These are phyloP conservation scores for Solanum commersonii DNA, from an alignment of 257 asterid genomes.

Conservation along the genomic window DNA sequence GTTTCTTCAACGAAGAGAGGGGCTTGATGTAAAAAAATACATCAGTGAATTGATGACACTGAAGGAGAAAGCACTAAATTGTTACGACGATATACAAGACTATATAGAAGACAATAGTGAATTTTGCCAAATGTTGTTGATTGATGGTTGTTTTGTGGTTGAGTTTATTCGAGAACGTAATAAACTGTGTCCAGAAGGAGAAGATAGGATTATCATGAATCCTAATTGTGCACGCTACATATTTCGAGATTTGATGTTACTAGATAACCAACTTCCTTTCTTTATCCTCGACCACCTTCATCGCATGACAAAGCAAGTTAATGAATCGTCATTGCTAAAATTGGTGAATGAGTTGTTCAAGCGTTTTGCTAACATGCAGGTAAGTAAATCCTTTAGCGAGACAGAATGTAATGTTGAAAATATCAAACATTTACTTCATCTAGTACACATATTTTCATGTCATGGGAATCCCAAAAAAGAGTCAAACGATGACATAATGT, in stretches of 20 bases:
- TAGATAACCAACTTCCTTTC: slow-evolving; percentile 8
- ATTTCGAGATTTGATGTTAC: neutral
- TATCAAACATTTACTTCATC: slow-evolving; percentile 4
- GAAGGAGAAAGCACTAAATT: neutral
- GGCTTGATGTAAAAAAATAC: neutral
- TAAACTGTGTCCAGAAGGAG: neutral
- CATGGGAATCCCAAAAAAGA: neutral
- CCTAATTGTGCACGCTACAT: neutral
- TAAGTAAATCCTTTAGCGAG: too few species aligned
- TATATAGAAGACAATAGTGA: too few species aligned
- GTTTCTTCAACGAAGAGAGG: neutral
- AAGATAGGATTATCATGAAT: neutral
- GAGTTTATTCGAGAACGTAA: neutral
- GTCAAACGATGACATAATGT: too few species aligned
- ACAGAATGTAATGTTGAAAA: neutral
- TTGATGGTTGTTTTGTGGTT: slow-evolving; percentile 11
- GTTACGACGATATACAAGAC: neutral
- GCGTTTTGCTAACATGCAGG: neutral
- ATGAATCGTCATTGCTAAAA: neutral
- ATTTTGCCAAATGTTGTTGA: neutral
- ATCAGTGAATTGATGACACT: neutral
- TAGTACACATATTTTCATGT: neutral
- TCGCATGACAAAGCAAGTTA: neutral
- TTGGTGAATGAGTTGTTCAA: neutral
- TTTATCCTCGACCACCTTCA: neutral